Conservation (phyloP, 1,139 yeast genomes). For the Yamadazyma conglobata region DNA sequence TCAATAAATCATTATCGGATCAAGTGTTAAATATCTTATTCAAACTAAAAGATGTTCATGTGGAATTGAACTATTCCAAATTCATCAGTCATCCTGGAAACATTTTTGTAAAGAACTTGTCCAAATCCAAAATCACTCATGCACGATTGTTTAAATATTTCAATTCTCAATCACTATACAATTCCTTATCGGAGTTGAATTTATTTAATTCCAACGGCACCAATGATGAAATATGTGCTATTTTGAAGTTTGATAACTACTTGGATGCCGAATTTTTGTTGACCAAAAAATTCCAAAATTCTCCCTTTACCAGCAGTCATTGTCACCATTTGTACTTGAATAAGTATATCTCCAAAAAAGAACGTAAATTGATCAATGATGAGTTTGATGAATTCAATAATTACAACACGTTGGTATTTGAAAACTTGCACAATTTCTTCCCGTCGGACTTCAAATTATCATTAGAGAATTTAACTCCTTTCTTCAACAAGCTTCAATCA, state of each 20-base stretch:
- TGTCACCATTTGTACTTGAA: conserved; percentile 25
- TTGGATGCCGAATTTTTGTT: conserved; percentile 35
- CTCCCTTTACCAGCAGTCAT: conserved; percentile 31
- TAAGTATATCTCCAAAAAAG: conserved; percentile 27
- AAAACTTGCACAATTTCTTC: conserved; percentile 37
- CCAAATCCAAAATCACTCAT: conserved; percentile 17
- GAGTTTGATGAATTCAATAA: conserved; percentile 21
- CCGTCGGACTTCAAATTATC: conserved; percentile 16
- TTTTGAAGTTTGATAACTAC: conserved; percentile 34
- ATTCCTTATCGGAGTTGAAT: conserved; percentile 27
- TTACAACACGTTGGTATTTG: conserved; percentile 39
- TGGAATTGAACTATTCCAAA: conserved; percentile 23
- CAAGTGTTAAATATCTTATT: conserved; percentile 9
- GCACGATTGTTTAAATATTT: conserved; percentile 24
- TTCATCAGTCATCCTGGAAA: conserved; percentile 66
- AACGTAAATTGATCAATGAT: conserved; percentile 18
- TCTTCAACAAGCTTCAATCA: conserved; percentile 30
- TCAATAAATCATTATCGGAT: conserved; percentile 8
- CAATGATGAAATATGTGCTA: conserved; percentile 26
- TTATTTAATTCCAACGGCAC: conserved; percentile 18
- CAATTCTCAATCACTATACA: conserved; percentile 22
- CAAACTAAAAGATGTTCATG: conserved; percentile 1
- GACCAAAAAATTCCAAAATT: conserved; percentile 17
- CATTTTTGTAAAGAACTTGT: conserved; percentile 51
- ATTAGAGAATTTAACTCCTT: conserved; percentile 17